Base-by-base conservation (phyloP, 2,329 filamentous ascomycete species). In the Aspergillus fischeri region DNA sequence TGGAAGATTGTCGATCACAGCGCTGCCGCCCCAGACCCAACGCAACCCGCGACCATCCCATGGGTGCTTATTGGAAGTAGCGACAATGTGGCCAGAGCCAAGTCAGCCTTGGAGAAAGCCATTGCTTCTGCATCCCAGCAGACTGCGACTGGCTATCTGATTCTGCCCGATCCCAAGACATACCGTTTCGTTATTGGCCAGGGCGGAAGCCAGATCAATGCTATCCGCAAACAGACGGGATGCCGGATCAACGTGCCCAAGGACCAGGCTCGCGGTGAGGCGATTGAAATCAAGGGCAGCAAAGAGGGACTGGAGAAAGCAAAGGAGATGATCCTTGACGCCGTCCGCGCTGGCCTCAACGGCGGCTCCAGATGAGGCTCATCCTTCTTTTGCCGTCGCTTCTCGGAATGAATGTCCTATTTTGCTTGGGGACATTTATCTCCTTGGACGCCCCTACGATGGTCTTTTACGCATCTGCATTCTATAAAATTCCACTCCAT, bases 181-280 rank as follows among this genome's bases (percentile, higher is more conserved):
- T 96, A 97, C 80, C 86, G 93, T 60, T 89, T 89, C 63, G 90
- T 99, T 51, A 92, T 99, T 65, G 94, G 94, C 4, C 87, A 88
- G 63, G 90, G 89, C 58, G 94, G 94, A 58, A 89, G 86, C 74
- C 93, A 93, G 75, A 95, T 99, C 73, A 97, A 97, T 77, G 80
- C 86, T 45, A 97, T 99, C 72, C 87, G 94, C 65, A 91, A 91
- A 78, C 86, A 94, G 80, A 97, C 92, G 52, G 90, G 90, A 55
- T 97, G 92, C 77, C 92, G 89, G 77, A 95, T 99, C 72, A 92
- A 92, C 63, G 93, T 99, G 44, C 94, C 94, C 24, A 87, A 90
- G 64, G 88, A 91, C 68, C 89, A 95, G 74, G 80, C 80, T 41
- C 77, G 79, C 65, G 83, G 81, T 24, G 92, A 97, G 75, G 91